phyloP scores from a whole-genome alignment of 768 basidiomycete genomes.

The Sporobolomyces roseus region DNA sequence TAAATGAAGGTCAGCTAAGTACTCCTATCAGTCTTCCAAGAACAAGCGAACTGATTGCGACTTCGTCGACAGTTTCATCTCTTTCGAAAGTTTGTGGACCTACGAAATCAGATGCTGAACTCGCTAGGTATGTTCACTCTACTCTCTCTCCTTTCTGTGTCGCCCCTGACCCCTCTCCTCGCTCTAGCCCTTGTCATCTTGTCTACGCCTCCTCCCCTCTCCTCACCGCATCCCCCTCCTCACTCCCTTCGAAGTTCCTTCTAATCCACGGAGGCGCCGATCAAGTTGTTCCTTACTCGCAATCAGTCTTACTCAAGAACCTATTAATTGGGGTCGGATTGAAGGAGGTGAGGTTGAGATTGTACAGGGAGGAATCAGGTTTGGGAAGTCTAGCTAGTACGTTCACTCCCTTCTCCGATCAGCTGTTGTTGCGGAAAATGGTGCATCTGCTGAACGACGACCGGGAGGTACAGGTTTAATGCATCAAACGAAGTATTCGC shows the following conservation, averaged over 20 bases:
- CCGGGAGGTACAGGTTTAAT: slow-evolving; percentile 30
- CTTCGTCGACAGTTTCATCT: not conserved
- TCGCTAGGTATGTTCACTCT: slow-evolving; percentile 1
- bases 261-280: slow-evolving; percentile 33
- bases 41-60: too few relatives aligned
- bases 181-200: slow-evolving; percentile 30
- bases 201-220: slow-evolving; percentile 29
- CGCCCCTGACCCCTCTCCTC: not conserved
- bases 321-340: slow-evolving; percentile 23
- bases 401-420: not conserved
- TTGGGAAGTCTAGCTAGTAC: slow-evolving; percentile 21
- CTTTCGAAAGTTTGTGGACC: not conserved
- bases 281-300: slow-evolving; percentile 17
- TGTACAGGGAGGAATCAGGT: slow-evolving; percentile 25
- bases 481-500: slow-evolving; percentile 28
- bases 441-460: too few relatives aligned
- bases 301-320: slow-evolving; percentile 20
- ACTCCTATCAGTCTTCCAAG: too few relatives aligned
- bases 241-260: slow-evolving; percentile 18
- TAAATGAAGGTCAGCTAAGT: slow-evolving; percentile 5
- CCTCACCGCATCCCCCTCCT: not conserved
- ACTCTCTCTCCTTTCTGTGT: not conserved
- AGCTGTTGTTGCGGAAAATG: too few relatives aligned
- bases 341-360: slow-evolving; percentile 6
- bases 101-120: not conserved